Base-by-base conservation (phyloP, 768 basidiomycete genomes). In the Leccinum variicolor region DNA sequence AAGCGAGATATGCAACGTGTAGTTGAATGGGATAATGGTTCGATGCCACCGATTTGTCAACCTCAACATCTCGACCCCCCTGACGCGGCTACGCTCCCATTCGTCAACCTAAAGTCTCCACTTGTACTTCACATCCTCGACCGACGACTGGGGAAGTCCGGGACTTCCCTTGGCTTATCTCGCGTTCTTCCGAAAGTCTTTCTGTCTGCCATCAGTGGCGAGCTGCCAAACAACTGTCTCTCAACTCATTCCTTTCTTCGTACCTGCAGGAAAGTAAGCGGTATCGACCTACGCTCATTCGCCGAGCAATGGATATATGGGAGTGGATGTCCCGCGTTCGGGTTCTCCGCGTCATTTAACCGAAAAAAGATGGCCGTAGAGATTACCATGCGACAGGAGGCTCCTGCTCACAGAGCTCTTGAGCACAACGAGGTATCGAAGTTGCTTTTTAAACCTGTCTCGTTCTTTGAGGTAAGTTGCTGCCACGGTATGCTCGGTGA, bases 261-360 rank as follows among this genome's bases (percentile, higher is more conserved):
- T 57, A 94, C 85, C 46, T 98, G 95, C 67, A 80, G 95, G 64
- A 98, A 95, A 73, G 90, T 95, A 60, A 92, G 91, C 67, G 92
- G 94, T 10, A 89, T 92, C 17, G 96, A 98, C 68, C 82, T 90
- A 23, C 81, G 90, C 54, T 83, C 84, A 28, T 99, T 99, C 68
- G 92, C 93, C n/a, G 94, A 98, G 67, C 96, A 98, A 71, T 99
- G 97, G 97, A 93, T 99, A 60, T 97, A 94, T 67, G 95, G 95
- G 13, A 94, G 91, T 70, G 97, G 97, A 21, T 97, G 94, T 70
- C 97, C 97, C 1, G 82, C 87, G 3, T 94, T 99, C 69, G 84
- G 83, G 0, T 90, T 99, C 70, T 84, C 86, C 13, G 94, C 96
- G 1, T 86, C 86, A 34, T 98, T 98, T 75, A 96, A 98, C 71